These are phyloP conservation scores for Chalciporus piperatus DNA, from an alignment of 768 basidiomycete species.

Conservation along the genomic window DNA sequence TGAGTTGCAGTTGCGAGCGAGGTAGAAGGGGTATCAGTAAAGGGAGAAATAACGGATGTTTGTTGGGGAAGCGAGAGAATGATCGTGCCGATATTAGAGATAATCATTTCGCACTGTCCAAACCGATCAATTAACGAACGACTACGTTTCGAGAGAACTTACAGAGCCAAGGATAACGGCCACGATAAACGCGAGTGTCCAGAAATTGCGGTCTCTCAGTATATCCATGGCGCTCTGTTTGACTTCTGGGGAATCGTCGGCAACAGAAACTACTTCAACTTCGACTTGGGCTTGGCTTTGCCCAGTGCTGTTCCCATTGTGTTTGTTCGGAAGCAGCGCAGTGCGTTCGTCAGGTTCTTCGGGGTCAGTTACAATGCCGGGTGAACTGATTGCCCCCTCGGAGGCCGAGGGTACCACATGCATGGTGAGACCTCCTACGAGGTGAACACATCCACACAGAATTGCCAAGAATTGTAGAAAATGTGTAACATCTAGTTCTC, in stretches of 20 bases:
- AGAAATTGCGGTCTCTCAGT: conserved; percentile 57
- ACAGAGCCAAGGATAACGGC: conserved; percentile 66
- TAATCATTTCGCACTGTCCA: conserved; percentile 71
- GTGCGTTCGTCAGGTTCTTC: conserved; percentile 29
- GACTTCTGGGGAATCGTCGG: conserved; percentile 16
- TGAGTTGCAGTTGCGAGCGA: conserved; percentile 53
- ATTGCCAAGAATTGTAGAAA: conserved; percentile 60
- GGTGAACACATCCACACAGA: conserved; percentile 50
- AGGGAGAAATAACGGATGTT: conserved; percentile 3
- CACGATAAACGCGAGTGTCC: conserved; percentile 54
- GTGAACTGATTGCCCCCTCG: conserved; percentile 1
- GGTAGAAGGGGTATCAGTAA: conserved; percentile 17
- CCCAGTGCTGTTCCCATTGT: conserved; percentile 11
- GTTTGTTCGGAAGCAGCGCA: conserved; percentile 28
- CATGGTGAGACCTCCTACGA: conserved; percentile 50
- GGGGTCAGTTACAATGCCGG: conserved; percentile 4
- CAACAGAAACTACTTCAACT: conserved; percentile 23
- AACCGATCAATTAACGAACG: not conserved
- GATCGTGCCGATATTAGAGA: conserved; percentile 79
- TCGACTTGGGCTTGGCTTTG: conserved; percentile 13
- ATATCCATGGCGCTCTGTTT: conserved; percentile 40
- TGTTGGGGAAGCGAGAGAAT: conserved; percentile 56
- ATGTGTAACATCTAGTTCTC: conserved; percentile 43
- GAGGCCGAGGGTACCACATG: conserved; percentile 17
- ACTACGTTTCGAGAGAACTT: conserved; percentile 29